Evolutionary conservation across 805 yeast species (phyloP), one percentile per base, ranked within the genome.

Genomic region (Clavispora santaluciae): DNA sequence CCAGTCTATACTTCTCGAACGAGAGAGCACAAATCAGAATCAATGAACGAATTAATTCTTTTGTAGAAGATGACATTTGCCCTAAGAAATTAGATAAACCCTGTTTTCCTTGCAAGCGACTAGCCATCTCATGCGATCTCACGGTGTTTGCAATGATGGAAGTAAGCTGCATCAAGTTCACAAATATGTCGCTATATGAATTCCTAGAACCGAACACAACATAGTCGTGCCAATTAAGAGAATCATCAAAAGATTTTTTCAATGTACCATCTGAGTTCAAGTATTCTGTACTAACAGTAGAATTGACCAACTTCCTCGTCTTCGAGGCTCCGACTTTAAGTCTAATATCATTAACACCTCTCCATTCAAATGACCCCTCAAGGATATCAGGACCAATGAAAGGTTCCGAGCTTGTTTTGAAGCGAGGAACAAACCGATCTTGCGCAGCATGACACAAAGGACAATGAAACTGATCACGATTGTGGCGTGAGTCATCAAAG

Each of bases 61-160:
- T 56, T 5, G 63, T 38, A 1, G 68, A 42, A 0, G 53, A 54
- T 2, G 70, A 57, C 7, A 66, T 50, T 6, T 49, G 48, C 9
- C 49, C 46, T 9, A 66, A 40, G 37, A 66, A 65, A 8, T 44
- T 41, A 5, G 49, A 37, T 26, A 55, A 55, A 12, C 60, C 53
- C 11, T 45, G 44, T 7, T 36, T 42, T 2, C 68, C 72, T 13
- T 73, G 71, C n/a, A 72, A 54, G 54, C 90, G 69, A 1, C 80
- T 68, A 0, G 81, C 51, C 17, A 82, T 73, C 51, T 84, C 90
- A 28, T 72, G 59, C 72, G 80, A 76, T 18, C 75, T 68, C 20
- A 83, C 69, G 0, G 81, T 73, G 45, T 73, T 68, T 2, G 78
- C 75, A 33, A 51, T 39, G 8, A 49, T 37, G 6, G 13, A 10